phyloP scores from a whole-genome alignment of 306 rosid species.

The Prunus salicina region DNA sequence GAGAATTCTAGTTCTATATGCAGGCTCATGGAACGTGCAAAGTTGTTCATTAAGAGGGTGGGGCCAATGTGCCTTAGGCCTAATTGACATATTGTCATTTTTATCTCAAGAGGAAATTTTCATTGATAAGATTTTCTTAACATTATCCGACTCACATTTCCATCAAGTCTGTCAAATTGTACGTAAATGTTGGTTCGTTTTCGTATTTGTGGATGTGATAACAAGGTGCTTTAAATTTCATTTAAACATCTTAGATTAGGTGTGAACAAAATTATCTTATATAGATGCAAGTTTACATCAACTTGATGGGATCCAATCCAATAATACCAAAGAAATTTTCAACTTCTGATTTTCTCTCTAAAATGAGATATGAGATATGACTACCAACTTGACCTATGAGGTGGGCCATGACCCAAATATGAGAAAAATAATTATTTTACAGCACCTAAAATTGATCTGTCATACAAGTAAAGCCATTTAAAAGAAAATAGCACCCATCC shows the following conservation, averaged over 20 bases:
- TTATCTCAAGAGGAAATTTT: slow-evolving; percentile 1
- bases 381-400: background rate
- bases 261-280: slow-evolving; percentile 13
- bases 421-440: background rate
- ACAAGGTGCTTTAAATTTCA: slow-evolving; percentile 2
- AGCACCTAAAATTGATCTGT: background rate
- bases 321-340: background rate
- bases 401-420: too few relatives aligned
- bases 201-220: slow-evolving; percentile 12
- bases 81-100: slow-evolving; percentile 32
- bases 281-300: background rate
- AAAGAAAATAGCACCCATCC: background rate
- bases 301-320: background rate
- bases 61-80: slow-evolving; percentile 46
- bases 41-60: slow-evolving; percentile 39
- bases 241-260: background rate
- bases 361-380: background rate
- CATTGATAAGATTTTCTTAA: background rate
- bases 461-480: background rate
- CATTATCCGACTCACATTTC: background rate
- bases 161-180: background rate
- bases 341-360: background rate
- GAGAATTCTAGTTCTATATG: slow-evolving; percentile 37
- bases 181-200: background rate
- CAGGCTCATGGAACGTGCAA: slow-evolving; percentile 41